Evolutionary conservation across 768 basidiomycete genomes (phyloP), one percentile per base, ranked within the genome.

Genomic region (Xerocomus brunneocitrinus): DNA sequence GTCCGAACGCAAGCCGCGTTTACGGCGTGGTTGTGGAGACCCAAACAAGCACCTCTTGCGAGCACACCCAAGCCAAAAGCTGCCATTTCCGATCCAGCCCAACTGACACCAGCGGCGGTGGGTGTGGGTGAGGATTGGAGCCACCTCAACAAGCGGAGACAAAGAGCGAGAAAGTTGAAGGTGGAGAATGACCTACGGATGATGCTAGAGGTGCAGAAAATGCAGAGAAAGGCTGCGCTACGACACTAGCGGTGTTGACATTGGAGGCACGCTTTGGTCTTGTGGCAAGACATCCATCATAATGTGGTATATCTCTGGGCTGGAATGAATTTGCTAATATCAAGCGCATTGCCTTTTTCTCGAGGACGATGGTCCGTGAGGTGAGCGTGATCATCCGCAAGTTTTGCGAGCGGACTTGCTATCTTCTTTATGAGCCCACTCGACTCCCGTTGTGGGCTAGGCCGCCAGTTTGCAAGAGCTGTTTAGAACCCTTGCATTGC

Each of bases 91-190:
- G 19, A n/a, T 12, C 1, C 31, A 10, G 10, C 8, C 31, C 9
- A 4, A 10, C 31, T 39, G 38, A 12, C 40, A 3, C 59, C 67
- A 4, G 63, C 60, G 14, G 67, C 67, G 10, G 65, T 69, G 8
- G 67, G 69, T 2, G 67, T 67, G 3, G 68, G 70, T 28, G 70
- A 66, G 48, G 83, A 87, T 58, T 75, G 74, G 64, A 71, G 74
- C 7, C 83, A 86, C 63, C 66, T 87, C 52, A 87, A 76, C 66
- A 78, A 71, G 59, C 72, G 82, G 51, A 69, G 84, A 57, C 76
- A 74, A 54, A 67, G 74, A 14, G 74, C 77, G 24, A 66, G 85
- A 52, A 63, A 68, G 44, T 69, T 56, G 50, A 80, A 79, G 63
- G 73, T 85, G 3, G 61, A 66, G 53, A 66, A 66, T 46, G 78